These are phyloP conservation scores for Candida dubliniensis DNA, from an alignment of 1,139 yeast genomes.

Conservation along the genomic window DNA sequence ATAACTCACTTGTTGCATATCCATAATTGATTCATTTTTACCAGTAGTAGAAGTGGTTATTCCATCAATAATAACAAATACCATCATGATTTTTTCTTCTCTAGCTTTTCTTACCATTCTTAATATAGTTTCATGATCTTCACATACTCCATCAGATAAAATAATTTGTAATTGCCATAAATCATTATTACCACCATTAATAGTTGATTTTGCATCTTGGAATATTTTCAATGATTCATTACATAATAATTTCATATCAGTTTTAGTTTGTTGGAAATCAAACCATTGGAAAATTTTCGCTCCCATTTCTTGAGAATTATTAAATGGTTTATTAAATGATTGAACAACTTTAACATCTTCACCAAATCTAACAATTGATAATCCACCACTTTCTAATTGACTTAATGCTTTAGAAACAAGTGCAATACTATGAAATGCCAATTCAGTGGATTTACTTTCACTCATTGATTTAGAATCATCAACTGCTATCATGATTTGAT, in stretches of 20 bases:
- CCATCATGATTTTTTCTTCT: constrained; percentile 91
- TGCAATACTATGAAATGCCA: constrained; percentile 94
- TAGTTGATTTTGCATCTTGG: constrained; percentile 60
- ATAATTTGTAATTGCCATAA: constrained; percentile 94
- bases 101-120: constrained; percentile 87
- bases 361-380: constrained; percentile 90
- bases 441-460: constrained; percentile 83
- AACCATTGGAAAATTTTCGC: constrained; percentile 84
- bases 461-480: constrained; percentile 98
- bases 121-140: constrained; percentile 81
- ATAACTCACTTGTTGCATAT: constrained; percentile 91
- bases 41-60: constrained; percentile 47
- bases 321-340: constrained; percentile 83
- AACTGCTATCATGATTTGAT: constrained; percentile 95
- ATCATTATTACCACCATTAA: constrained; percentile 51
- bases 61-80: constrained; percentile 92
- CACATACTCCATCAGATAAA: constrained; percentile 95
- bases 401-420: constrained; percentile 92
- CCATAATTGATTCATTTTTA: constrained; percentile 76
- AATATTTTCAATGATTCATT: constrained; percentile 72
- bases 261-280: constrained; percentile 83
- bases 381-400: constrained; percentile 91
- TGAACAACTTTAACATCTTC: constrained; percentile 82
- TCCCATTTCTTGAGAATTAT: constrained; percentile 68
- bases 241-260: constrained; percentile 78